Evolutionary conservation across 352 stramenopile genomes (phyloP).

Genomic region (Peronospora belbahrii): DNA sequence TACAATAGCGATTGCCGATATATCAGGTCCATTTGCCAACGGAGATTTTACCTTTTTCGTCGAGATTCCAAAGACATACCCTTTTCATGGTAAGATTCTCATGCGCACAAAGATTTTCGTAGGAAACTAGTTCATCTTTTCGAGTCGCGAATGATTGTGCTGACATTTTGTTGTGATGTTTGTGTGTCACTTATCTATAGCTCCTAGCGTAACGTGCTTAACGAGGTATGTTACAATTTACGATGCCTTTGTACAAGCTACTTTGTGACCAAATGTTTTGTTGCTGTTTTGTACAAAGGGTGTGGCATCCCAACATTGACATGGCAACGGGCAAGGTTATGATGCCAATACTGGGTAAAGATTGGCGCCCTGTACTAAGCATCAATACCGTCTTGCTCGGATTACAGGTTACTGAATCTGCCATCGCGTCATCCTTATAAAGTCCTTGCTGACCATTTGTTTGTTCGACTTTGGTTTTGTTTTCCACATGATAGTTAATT

Average conservation of each 20-base stretch:
- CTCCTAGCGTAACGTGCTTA: slow-evolving; percentile 59
- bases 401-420: slow-evolving; percentile 44
- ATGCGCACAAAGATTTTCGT: not conserved
- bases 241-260: not conserved
- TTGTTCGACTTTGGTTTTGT: not conserved
- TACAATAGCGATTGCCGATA: slow-evolving; percentile 67
- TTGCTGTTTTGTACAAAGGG: slow-evolving; percentile 29
- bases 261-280: not conserved
- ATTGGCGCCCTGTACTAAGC: slow-evolving; percentile 79
- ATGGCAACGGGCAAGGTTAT: slow-evolving; percentile 67
- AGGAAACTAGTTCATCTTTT: not conserved
- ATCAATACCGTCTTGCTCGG: slow-evolving; percentile 83
- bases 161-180: slow-evolving; percentile 1
- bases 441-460: not conserved
- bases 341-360: slow-evolving; percentile 78
- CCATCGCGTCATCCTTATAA: not conserved
- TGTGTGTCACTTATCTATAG: slow-evolving; percentile 26
- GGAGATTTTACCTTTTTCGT: slow-evolving; percentile 83
- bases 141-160: too few species aligned
- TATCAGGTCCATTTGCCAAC: slow-evolving; percentile 69
- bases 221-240: slow-evolving; percentile 37
- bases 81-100: slow-evolving; percentile 58
- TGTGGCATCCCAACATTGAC: slow-evolving; percentile 85
- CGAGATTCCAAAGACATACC: slow-evolving; percentile 83
- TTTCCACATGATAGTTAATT: slow-evolving; percentile 40